phyloP scores from a whole-genome alignment of 176 grass and related monocot species.

The Luzula sylvatica region DNA sequence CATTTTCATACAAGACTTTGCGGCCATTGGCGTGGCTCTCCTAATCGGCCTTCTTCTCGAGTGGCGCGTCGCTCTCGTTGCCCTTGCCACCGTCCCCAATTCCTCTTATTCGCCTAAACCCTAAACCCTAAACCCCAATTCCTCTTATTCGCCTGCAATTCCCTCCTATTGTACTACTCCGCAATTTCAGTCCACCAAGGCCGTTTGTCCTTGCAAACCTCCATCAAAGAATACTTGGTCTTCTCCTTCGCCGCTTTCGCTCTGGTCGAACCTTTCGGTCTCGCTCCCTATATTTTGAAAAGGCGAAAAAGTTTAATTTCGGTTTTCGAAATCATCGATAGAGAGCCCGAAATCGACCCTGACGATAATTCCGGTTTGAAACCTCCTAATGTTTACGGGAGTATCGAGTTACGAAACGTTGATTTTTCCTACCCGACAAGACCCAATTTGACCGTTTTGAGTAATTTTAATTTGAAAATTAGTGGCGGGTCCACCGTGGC shows the following conservation, averaged over 20 bases:
- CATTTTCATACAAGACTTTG: conserved; percentile 95
- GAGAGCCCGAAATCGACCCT: conserved; percentile 88
- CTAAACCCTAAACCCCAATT: conserved; percentile 92
- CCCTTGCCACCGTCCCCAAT: conserved; percentile 81
- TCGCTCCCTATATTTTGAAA: conserved; percentile 98
- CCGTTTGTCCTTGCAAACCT: conserved; percentile 56
- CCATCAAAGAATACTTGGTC: conserved; percentile 94
- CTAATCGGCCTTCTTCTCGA: conserved; percentile 88
- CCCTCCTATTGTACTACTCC: conserved; percentile 93
- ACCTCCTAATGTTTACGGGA: conserved; percentile 95
- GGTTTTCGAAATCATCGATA: conserved; percentile 98
- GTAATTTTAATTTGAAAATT: conserved; percentile 98
- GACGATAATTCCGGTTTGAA: conserved; percentile 94
- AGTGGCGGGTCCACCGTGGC: conserved; percentile 88
- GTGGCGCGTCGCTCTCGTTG: conserved; percentile 93
- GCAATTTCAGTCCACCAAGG: conserved; percentile 66
- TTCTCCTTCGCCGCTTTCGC: conserved; percentile 96
- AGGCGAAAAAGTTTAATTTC: conserved; percentile 78
- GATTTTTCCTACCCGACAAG: conserved; percentile 87
- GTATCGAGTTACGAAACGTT: conserved; percentile 95
- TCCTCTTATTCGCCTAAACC: conserved; percentile 79
- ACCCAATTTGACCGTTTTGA: conserved; percentile 81
- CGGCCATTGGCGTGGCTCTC: conserved; percentile 75
- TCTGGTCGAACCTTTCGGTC: conserved; percentile 94
- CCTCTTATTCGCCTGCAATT: conserved; percentile 95